Percentiles rank a stretch among this genome's conserved stretches.
Conservation (phyloP, 345 rosid species). For the Turnera subulata region DNA sequence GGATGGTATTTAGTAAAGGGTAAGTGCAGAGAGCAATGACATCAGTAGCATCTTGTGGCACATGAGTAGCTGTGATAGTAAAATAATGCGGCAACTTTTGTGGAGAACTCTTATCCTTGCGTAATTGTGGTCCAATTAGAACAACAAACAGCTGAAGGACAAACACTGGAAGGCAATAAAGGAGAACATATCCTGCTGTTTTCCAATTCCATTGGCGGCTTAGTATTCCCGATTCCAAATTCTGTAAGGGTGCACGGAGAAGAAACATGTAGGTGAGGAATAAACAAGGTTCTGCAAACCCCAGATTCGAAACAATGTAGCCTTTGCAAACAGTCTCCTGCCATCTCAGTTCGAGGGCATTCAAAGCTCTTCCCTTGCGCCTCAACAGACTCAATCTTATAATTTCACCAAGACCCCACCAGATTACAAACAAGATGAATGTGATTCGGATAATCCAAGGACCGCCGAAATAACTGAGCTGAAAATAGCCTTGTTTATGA, state of each 20-base stretch:
- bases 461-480: slow-evolving; percentile 76
- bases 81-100: slow-evolving; percentile 56
- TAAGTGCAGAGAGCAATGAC: slow-evolving; percentile 67
- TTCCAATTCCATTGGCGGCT: slow-evolving; percentile 73
- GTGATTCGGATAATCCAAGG: slow-evolving; percentile 88
- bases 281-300: slow-evolving; percentile 96
- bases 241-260: slow-evolving; percentile 83
- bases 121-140: slow-evolving; percentile 57
- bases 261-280: slow-evolving; percentile 82
- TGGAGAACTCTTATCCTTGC: slow-evolving; percentile 42
- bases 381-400: slow-evolving; percentile 68
- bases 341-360: slow-evolving; percentile 64
- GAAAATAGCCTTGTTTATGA: slow-evolving; percentile 48
- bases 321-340: slow-evolving; percentile 85
- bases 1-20: slow-evolving; percentile 79
- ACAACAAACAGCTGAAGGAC: slow-evolving; percentile 74
- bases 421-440: slow-evolving; percentile 41
- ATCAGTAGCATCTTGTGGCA: slow-evolving; percentile 24
- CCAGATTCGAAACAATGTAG: slow-evolving; percentile 82
- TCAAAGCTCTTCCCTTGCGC: slow-evolving; percentile 46
- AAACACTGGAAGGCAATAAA: slow-evolving; percentile 75
- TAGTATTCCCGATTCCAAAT: slow-evolving; percentile 60
- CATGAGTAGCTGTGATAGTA: slow-evolving; percentile 47
- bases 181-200: slow-evolving; percentile 57
- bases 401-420: slow-evolving; percentile 95